Evolutionary conservation across 208 protist genomes (phyloP).

Genomic region (Herpetomonas samuelpessoai): DNA sequence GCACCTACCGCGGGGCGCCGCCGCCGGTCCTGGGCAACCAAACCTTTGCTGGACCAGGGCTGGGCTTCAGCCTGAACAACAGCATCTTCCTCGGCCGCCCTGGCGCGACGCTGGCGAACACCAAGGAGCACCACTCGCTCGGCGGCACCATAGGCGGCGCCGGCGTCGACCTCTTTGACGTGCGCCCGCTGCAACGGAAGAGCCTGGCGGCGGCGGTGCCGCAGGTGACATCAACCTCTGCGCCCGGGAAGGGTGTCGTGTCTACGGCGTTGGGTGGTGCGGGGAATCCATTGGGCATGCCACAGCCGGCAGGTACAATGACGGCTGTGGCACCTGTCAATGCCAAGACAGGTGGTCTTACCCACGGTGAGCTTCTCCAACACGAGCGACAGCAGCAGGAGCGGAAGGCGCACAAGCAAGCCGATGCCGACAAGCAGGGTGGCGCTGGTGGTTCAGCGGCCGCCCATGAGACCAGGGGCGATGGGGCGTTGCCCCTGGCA

Average conservation of each 20-base stretch:
- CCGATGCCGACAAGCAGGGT: not conserved
- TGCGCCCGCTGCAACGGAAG: not conserved
- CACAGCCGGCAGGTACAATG: no score
- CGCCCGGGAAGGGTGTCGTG: not conserved
- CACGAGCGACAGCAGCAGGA: not conserved
- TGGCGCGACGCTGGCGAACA: conserved; percentile 12
- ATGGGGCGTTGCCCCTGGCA: not conserved
- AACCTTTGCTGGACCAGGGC: conserved; percentile 9
- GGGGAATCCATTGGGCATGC: no score
- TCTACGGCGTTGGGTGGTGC: no score
- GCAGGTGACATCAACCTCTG: not conserved
- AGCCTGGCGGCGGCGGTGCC: not conserved
- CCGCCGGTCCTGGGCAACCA: not conserved
- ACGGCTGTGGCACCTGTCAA: no score
- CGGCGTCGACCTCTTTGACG: not conserved
- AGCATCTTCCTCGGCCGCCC: conserved; percentile 19
- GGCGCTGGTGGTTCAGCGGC: not conserved
- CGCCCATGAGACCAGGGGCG: not conserved
- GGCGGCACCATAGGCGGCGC: not conserved
- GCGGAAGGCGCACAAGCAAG: not conserved
- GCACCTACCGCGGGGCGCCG: not conserved
- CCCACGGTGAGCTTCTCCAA: not conserved
- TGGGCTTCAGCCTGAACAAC: conserved; percentile 6
- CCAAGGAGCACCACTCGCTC: conserved; percentile 4
- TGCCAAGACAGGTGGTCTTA: no score